These are phyloP conservation scores for Malassezia cuniculi DNA, from an alignment of 1,284 basidiomycete species.

Conservation along the genomic window DNA sequence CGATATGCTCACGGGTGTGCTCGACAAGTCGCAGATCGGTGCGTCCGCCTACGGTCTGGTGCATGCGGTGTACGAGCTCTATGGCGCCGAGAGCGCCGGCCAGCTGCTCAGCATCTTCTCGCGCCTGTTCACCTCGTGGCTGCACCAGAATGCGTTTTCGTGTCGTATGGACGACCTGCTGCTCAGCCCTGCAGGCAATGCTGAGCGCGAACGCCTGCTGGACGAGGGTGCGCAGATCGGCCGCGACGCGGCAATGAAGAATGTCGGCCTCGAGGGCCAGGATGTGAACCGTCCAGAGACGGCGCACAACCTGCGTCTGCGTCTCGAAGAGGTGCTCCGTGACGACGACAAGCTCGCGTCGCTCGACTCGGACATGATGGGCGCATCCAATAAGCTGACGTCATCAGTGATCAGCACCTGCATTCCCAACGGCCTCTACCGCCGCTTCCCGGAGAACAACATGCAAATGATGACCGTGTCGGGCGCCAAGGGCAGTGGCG, in stretches of 20 bases:
- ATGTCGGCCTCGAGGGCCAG: constrained; percentile 49
- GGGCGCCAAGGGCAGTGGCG: constrained; percentile 92
- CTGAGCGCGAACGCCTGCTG: constrained; percentile 58
- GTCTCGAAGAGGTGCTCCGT: constrained; percentile 80
- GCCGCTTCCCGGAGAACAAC: constrained; percentile 82
- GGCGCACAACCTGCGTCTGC: constrained; percentile 49
- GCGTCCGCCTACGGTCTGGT: constrained; percentile 91
- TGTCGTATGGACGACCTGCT: constrained; percentile 98
- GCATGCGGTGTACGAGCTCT: constrained; percentile 97
- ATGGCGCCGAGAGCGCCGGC: constrained; percentile 78
- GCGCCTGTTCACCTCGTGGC: constrained; percentile 87
- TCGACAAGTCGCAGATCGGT: constrained; percentile 96
- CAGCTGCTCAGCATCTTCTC: constrained; percentile 83
- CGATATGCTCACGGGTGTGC: constrained; percentile 76
- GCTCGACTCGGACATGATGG: constrained; percentile 71
- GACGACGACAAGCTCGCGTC: constrained; percentile 97
- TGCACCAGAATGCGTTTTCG: constrained; percentile 92
- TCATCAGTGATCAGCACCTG: constrained; percentile 60
- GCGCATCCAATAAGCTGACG: constrained; percentile 57
- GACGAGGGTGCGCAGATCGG: constrained; percentile 61
- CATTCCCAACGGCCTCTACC: constrained; percentile 66
- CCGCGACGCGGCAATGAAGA: constrained; percentile 65
- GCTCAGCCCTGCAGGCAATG: constrained; percentile 70
- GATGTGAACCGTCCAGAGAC: constrained; percentile 39
- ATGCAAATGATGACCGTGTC: constrained; percentile 99